phyloP scores from a whole-genome alignment of 805 yeast genomes.

The Candida germanica region DNA sequence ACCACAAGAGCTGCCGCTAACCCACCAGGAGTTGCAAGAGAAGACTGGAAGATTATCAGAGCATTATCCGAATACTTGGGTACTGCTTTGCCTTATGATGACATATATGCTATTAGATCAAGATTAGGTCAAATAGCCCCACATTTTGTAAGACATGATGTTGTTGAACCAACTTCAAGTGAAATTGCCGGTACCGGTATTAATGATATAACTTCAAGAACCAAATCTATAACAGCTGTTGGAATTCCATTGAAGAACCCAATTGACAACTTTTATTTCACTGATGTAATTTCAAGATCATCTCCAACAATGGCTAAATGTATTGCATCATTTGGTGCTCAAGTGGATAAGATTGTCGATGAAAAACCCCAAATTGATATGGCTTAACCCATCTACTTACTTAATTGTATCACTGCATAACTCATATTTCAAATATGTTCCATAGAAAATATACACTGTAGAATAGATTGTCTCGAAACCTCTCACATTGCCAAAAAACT shows the following conservation, averaged over 20 bases:
- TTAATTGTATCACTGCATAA: conserved; percentile 6
- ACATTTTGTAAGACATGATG: conserved; percentile 71
- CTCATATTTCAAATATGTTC: too few relatives aligned
- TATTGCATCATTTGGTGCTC: conserved; percentile 67
- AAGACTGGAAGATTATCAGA: conserved; percentile 85
- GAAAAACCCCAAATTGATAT: conserved; percentile 41
- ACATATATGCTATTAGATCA: conserved; percentile 59
- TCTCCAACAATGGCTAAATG: conserved; percentile 91
- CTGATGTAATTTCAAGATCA: conserved; percentile 81
- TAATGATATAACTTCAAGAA: conserved; percentile 39
- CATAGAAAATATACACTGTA: conserved; percentile 2
- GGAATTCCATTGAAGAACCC: conserved; percentile 62
- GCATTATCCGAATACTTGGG: conserved; percentile 78
- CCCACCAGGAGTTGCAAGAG: conserved; percentile 87
- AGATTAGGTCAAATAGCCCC: conserved; percentile 80
- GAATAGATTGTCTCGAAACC: neutral
- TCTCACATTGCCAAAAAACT: neutral
- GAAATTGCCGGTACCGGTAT: conserved; percentile 59
- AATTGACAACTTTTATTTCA: conserved; percentile 80
- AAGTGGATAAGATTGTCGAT: conserved; percentile 57
- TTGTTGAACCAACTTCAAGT: conserved; percentile 62
- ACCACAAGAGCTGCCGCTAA: conserved; percentile 81
- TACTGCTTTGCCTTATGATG: conserved; percentile 73
- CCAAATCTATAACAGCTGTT: conserved; percentile 32
- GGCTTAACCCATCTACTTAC: conserved; percentile 11